Evolutionary conservation across 345 rosid genomes (phyloP).

Genomic region (Eucalyptus virginea): DNA sequence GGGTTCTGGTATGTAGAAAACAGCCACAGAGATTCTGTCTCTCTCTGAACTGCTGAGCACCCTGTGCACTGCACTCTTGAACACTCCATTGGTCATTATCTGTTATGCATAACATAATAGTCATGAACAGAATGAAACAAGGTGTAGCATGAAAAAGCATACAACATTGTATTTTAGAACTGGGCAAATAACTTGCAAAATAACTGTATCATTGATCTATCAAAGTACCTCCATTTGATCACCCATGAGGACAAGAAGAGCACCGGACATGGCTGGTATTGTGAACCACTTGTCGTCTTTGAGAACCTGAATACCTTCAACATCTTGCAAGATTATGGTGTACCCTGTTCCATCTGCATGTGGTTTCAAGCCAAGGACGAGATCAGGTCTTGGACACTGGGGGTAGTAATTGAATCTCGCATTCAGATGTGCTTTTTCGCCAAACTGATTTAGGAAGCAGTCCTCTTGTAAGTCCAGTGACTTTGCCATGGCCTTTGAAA

Average conservation of each 20-base stretch:
- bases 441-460: constrained; percentile 25
- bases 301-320: constrained; percentile 34
- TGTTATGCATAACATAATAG: background rate
- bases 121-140: background rate
- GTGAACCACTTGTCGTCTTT: constrained; percentile 27
- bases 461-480: constrained; percentile 29
- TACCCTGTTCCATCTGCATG: constrained; percentile 40
- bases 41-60: constrained; percentile 21
- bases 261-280: constrained; percentile 21
- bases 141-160: background rate
- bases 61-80: constrained; percentile 35
- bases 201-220: background rate
- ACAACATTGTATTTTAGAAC: background rate
- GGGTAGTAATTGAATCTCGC: constrained; percentile 44
- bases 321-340: constrained; percentile 35
- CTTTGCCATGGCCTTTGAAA: constrained; percentile 34
- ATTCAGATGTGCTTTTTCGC: constrained; percentile 9
- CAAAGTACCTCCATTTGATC: constrained; percentile 36
- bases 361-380: constrained; percentile 36
- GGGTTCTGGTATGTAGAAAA: constrained; percentile 23
- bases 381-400: constrained; percentile 28
- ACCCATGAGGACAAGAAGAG: constrained; percentile 29
- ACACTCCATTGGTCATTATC: constrained; percentile 46
- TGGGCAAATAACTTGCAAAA: background rate
- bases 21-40: constrained; percentile 26